Evolutionary conservation across 306 rosid species (phyloP), one percentile per base, ranked within the genome.

Genomic region (Heteromeles arbutifolia): DNA sequence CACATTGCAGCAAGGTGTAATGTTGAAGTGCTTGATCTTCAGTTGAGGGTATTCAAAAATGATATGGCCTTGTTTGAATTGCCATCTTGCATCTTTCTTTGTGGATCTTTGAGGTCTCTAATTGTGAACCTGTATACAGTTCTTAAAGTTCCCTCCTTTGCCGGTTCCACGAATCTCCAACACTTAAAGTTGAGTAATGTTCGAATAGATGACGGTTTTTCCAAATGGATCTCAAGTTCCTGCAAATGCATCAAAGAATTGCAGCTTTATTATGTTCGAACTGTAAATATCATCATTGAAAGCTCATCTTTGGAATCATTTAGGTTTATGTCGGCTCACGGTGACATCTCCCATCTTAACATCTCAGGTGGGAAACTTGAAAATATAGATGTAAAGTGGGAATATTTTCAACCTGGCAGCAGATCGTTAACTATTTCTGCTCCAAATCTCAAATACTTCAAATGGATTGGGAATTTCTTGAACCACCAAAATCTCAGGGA

Each of bases 221-320:
- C 11, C 57, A 18, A 41, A 41, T 61, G 59, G 59, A 45, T 74
- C 28, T 62, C 70, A 11, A 24, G 15, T 29, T 37, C 14, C 57
- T 74, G 77, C 77, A 61, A 58, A 21, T 59, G 53, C 18, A 64
- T 74, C 18, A 74, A 59, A 41, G 58, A 74, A 4, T 43, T 74
- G 53, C 25, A 31, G 54, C 69, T 74, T 39, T 22, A 15, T 59
- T 1, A 24, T 24, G 54, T 43, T 17, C 10, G 6, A 14, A 1
- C 31, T 18, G 25, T 25, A 18, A 39, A 48, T 4, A 43, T 74
- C 25, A 18, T 10, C 62, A 45, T 63, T 37, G 41, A 21, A 37
- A 63, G 52, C 52, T 56, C 52, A 7, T 54, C 66, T 31, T 72
- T 72, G 75, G 75, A 72, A 53, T 48, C 41, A 28, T 48, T 69